These are phyloP conservation scores for Nannochloropsis gaditana DNA, from an alignment of 108 stramenopile species.

Conservation along the genomic window DNA sequence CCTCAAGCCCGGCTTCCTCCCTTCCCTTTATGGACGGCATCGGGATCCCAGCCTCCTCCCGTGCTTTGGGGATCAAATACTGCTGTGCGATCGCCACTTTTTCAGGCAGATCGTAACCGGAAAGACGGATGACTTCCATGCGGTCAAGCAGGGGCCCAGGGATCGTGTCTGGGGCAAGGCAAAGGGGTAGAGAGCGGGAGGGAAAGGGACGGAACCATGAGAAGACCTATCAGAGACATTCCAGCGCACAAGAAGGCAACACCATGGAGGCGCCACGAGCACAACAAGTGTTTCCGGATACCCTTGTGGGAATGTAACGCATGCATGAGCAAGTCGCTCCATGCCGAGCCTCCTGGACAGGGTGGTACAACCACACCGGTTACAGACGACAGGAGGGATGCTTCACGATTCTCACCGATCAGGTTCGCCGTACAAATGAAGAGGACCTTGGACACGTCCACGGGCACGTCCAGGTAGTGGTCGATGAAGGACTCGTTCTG, in stretches of 20 bases:
- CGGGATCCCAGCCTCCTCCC: slow-evolving; percentile 71
- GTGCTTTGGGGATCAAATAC: slow-evolving; percentile 88
- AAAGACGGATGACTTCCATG: slow-evolving; percentile 93
- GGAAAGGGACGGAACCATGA: neutral
- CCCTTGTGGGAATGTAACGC: too few relatives aligned
- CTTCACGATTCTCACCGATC: neutral
- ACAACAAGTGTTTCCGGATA: too few relatives aligned
- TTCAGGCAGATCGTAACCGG: slow-evolving; percentile 93
- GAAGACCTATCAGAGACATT: too few relatives aligned
- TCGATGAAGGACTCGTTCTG: slow-evolving; percentile 87
- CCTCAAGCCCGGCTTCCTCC: slow-evolving; percentile 28
- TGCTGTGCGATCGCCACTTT: slow-evolving; percentile 91
- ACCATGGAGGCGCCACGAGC: too few relatives aligned
- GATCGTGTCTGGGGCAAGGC: slow-evolving; percentile 60
- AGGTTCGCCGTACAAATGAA: slow-evolving; percentile 98
- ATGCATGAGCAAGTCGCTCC: too few relatives aligned
- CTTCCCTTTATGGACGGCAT: slow-evolving; percentile 5
- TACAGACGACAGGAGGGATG: too few relatives aligned
- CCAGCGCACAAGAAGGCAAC: too few relatives aligned
- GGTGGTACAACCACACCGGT: too few relatives aligned
- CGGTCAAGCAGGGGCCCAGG: slow-evolving; percentile 91
- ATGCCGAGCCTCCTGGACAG: too few relatives aligned
- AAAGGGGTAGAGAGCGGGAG: slow-evolving; percentile 45
- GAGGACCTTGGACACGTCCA: slow-evolving; percentile 89
- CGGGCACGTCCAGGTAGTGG: slow-evolving; percentile 94